Evolutionary conservation across 2,329 filamentous ascomycete species (phyloP).

Genomic region (Fusarium abutilonis): DNA sequence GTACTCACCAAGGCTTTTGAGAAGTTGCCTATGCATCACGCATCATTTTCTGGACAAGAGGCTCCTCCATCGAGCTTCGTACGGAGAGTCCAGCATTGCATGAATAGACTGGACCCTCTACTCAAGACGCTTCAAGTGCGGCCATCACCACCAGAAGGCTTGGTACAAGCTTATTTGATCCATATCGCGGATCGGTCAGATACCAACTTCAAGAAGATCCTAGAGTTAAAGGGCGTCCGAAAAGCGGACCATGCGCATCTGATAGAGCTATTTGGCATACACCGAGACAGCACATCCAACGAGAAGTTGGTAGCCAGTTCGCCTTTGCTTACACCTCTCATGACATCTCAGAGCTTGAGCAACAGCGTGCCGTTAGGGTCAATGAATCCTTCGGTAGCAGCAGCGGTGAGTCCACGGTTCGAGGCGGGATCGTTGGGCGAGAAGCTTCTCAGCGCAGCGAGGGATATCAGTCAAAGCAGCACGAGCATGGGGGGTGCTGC

Average conservation of each 20-base stretch:
- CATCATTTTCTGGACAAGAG: slow-evolving; percentile 55
- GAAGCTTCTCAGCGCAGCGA: slow-evolving; percentile 85
- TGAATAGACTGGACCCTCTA: slow-evolving; percentile 88
- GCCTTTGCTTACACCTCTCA: slow-evolving; percentile 74
- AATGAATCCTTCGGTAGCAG: slow-evolving; percentile 57
- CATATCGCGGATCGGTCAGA: slow-evolving; percentile 95
- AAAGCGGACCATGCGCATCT: slow-evolving; percentile 84
- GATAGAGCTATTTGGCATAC: slow-evolving; percentile 82
- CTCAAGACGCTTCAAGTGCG: slow-evolving; percentile 97
- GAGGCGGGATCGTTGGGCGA: slow-evolving; percentile 86
- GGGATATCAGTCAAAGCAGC: slow-evolving; percentile 76
- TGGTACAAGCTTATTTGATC: slow-evolving; percentile 97
- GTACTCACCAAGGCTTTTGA: slow-evolving; percentile 83
- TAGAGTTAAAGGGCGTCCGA: slow-evolving; percentile 92
- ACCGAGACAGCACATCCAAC: slow-evolving; percentile 79
- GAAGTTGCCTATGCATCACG: slow-evolving; percentile 73
- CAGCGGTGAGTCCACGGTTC: slow-evolving; percentile 66
- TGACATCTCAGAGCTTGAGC: slow-evolving; percentile 57
- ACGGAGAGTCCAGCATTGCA: slow-evolving; percentile 85
- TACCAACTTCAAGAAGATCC: slow-evolving; percentile 93
- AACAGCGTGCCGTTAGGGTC: slow-evolving; percentile 50
- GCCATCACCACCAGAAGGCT: slow-evolving; percentile 86
- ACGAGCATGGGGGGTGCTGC: slow-evolving; percentile 42
- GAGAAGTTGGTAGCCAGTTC: slow-evolving; percentile 76
- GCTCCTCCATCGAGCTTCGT: slow-evolving; percentile 70